Evolutionary conservation across 169 alveolate genomes (phyloP), one percentile per base, ranked within the genome.

Genomic region (Neospora caninum): DNA sequence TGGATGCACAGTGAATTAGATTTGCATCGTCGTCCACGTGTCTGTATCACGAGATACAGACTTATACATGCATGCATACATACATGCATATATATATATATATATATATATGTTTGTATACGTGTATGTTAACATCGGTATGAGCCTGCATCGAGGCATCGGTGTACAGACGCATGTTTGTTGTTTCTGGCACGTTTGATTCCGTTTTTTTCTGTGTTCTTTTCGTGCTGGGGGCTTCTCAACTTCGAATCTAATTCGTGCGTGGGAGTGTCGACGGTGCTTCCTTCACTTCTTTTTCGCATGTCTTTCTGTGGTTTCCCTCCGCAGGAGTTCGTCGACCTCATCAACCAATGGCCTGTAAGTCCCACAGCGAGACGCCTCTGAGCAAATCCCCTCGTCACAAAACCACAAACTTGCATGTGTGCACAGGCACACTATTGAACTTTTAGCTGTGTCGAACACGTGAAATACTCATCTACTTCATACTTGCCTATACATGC

Each of bases 281-380:
- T 29, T 82, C 22, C 34, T 13, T 67, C 34, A 10, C 54, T 39
- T 39, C 88, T 34, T 80, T 36, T 41, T 4, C 88, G 43, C 31
- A 4, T 80, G 34, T 10, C 41, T 82, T 38, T 41, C 41, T 82
- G 34, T 82, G 69, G 67, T 31, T 80, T 38, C 25, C n/a, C 25
- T n/a, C 41, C 4, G 38, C 93, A 93, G 95, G 92, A 93, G 36
- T 93, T 93, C 88, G 95, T 93, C 34, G 92, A 93, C 80, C 80
- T 93, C 49, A 93, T 93, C 38, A 87, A 93, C 69, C 67, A 49
- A 43, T 93, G 95, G 95, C 93, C 95, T 7, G 95, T 93, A 34
- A 58, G 95, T 64, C 49, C 22, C 34, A 29, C 18, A 29, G 25
- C 54, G 54, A 9, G n/a, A n/a, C n/a, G n/a, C n/a, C n/a, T n/a